These are phyloP conservation scores for Fraxinus pennsylvanica DNA, from an alignment of 257 asterid genomes.

Conservation along the genomic window DNA sequence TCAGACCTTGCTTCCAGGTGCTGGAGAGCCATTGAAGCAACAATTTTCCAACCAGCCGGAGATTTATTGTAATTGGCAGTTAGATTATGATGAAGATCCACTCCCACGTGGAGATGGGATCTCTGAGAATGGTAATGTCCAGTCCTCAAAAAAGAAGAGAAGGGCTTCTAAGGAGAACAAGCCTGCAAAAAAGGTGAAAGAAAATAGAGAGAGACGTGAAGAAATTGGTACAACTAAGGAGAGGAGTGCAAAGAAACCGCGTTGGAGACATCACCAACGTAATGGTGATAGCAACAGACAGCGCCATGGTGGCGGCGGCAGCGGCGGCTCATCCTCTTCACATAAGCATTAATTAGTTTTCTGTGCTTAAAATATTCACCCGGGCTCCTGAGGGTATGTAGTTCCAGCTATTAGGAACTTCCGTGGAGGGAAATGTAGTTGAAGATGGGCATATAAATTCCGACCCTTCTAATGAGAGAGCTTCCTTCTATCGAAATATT, in stretches of 20 bases:
- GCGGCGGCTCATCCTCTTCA: not conserved
- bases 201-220: slow-evolving; percentile 23
- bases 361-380: not conserved
- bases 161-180: slow-evolving; percentile 43
- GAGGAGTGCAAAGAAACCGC: slow-evolving; percentile 40
- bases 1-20: slow-evolving; percentile 56
- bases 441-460: not conserved
- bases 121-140: slow-evolving; percentile 29
- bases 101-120: slow-evolving; percentile 58
- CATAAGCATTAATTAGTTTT: slow-evolving; percentile 2
- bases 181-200: slow-evolving; percentile 42
- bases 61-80: slow-evolving; percentile 70
- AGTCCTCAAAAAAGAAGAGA: slow-evolving; percentile 62
- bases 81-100: slow-evolving; percentile 65
- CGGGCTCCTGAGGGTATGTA: not conserved
- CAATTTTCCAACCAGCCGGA: slow-evolving; percentile 45
- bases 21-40: slow-evolving; percentile 51
- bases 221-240: slow-evolving; percentile 38
- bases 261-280: slow-evolving; percentile 42
- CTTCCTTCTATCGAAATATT: not conserved
- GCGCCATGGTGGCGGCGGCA: slow-evolving; percentile 5
- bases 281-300: slow-evolving; percentile 32
- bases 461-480: not conserved
- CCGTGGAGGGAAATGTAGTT: not conserved
- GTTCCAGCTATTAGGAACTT: not conserved